Evolutionary conservation across 768 basidiomycete genomes (phyloP).

Genomic region (Boletus reticulatus): DNA sequence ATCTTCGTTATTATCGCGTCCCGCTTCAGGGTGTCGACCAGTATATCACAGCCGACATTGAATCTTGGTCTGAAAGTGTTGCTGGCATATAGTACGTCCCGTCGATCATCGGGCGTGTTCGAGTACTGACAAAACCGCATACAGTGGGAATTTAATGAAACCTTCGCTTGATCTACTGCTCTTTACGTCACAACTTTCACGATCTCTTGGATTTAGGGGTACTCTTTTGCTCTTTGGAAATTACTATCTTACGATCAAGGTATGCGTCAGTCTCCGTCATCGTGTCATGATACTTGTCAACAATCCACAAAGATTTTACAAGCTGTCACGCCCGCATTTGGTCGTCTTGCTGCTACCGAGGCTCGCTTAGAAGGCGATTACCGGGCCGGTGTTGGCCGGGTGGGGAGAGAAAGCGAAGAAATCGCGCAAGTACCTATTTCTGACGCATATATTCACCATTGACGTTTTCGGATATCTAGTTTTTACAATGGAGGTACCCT

Average conservation of each 20-base stretch:
- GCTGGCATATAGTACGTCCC: slow-evolving; percentile 79
- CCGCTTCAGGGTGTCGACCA: slow-evolving; percentile 81
- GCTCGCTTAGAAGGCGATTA: slow-evolving; percentile 91
- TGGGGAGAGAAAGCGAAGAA: slow-evolving; percentile 90
- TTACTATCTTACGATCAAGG: slow-evolving; percentile 78
- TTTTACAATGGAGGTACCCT: slow-evolving; percentile 89
- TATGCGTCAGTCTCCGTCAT: background rate
- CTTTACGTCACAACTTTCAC: slow-evolving; percentile 89
- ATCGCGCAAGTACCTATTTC: slow-evolving; percentile 61
- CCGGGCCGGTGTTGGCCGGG: slow-evolving; percentile 77
- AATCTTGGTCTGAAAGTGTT: slow-evolving; percentile 83
- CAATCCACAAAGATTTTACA: slow-evolving; percentile 51
- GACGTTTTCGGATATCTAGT: slow-evolving; percentile 34
- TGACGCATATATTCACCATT: background rate
- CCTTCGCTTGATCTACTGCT: slow-evolving; percentile 87
- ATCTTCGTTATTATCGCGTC: slow-evolving; percentile 67
- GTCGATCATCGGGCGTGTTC: background rate
- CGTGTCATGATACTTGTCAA: background rate
- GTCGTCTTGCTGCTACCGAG: slow-evolving; percentile 82
- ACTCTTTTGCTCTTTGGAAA: slow-evolving; percentile 76
- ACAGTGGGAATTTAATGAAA: slow-evolving; percentile 89
- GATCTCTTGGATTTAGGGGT: slow-evolving; percentile 83
- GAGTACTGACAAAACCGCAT: background rate
- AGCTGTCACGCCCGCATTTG: slow-evolving; percentile 91
- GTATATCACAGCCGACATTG: slow-evolving; percentile 91